Conservation (phyloP, 345 rosid species). For the Cardamine resedifolia region DNA sequence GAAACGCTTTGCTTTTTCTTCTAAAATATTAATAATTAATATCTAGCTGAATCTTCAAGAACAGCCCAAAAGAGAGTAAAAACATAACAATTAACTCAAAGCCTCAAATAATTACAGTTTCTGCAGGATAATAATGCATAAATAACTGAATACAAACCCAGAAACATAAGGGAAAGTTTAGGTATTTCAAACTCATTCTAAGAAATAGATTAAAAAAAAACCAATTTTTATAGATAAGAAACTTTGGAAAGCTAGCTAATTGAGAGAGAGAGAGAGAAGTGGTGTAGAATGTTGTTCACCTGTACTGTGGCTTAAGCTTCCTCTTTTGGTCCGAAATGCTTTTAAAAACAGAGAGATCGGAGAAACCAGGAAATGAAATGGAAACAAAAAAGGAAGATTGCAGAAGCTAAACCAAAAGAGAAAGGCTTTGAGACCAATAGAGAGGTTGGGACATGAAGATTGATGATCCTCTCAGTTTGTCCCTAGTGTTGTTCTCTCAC, state of each 20-base stretch:
- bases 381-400: background rate
- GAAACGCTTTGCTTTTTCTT: background rate
- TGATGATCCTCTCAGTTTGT: constrained; percentile 32
- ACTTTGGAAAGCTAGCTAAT: constrained; percentile 3
- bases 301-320: constrained; percentile 23
- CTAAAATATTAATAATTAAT: background rate
- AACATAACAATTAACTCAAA: background rate
- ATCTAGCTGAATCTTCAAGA: constrained; percentile 26
- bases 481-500: constrained; percentile 36
- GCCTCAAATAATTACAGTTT: constrained; percentile 2
- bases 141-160: background rate
- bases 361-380: background rate
- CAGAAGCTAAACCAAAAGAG: background rate
- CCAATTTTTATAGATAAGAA: background rate
- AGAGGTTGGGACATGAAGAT: constrained; percentile 18
- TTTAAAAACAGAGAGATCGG: constrained; percentile 22
- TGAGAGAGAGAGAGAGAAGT: background rate
- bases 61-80: constrained; percentile 17
- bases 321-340: constrained; percentile 22
- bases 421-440: constrained; percentile 5
- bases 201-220: constrained; percentile 1
- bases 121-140: constrained; percentile 2
- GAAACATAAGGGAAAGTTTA: background rate
- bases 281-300: constrained; percentile 26
- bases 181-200: background rate